Base-by-base conservation (phyloP, 2,329 filamentous ascomycete genomes). In the Scedosporium boydii region DNA sequence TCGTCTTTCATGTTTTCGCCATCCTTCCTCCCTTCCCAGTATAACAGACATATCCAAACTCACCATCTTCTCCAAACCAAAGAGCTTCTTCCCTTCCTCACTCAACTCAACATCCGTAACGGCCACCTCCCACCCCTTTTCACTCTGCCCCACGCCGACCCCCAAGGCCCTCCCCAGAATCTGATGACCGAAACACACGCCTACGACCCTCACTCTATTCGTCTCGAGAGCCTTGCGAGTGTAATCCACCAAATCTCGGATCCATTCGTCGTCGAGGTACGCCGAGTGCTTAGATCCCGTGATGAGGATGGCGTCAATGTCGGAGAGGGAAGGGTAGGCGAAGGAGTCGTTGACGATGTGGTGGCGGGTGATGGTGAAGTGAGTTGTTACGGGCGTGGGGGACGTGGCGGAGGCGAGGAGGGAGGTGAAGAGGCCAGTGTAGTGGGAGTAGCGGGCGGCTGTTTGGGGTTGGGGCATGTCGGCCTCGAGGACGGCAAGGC, bases 161-260 rank as follows among this genome's bases (percentile, higher is more conserved):
- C 86, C 89, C 67, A 93, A 71, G 1, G 90, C 89, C 60, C 91
- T 81, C 1, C 83, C 90, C 53, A 95, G 77, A 68, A 96, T 92
- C 77, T 96, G 91, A 72, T 96, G 91, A 4, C 91, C 91, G 72
- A 93, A 96, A 74, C 91, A 96, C 16, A 95, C 82, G 10, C 91
- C 91, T 16, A 96, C 80, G n/a, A 93, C 75, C 42, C 85, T 82
- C 6, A 95, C 83, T 0, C 85, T 78, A 27, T 81, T 77, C 66
- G 87, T 82, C 12, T 79, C 78, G 41, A 90, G 78, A 3, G 89
- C 78, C 5, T 75, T 68, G 66, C 80, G 77, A 59, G 83, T 85
- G 69, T 86, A 96, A 1, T 86, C 84, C 18, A 91, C 87, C 1
- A 96, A 80, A 61, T 82, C 85, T 51, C 87, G 66, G 66, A 95